Conservation (phyloP, 441 rosid genomes). For the Erodium texanum region DNA sequence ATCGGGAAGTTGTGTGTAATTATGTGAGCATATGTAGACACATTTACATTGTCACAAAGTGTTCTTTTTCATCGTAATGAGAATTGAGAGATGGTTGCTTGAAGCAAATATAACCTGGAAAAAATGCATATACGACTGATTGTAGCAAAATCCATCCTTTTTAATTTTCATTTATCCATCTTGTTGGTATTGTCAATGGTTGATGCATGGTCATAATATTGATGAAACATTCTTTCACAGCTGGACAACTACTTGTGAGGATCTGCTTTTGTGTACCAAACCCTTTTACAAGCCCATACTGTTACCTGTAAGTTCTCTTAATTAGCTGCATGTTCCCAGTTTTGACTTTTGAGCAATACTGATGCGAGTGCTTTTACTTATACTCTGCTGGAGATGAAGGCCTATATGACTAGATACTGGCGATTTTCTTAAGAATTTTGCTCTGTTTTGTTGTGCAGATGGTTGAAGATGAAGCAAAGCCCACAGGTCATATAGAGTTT, state of each 20-base stretch:
- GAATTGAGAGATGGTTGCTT: background rate
- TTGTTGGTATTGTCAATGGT: background rate
- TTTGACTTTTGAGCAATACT: slow-evolving; percentile 5
- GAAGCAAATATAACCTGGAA: background rate
- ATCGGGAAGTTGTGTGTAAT: background rate
- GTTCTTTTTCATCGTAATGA: too few species aligned
- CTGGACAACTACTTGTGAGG: slow-evolving; percentile 49
- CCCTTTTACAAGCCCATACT: slow-evolving; percentile 24
- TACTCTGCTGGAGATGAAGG: slow-evolving; percentile 46
- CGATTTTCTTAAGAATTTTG: slow-evolving; percentile 8
- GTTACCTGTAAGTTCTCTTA: slow-evolving; percentile 33
- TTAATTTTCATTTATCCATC: too few species aligned
- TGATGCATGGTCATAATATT: background rate
- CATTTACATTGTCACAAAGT: background rate
- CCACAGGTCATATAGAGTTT: slow-evolving; percentile 3
- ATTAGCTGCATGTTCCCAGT: background rate
- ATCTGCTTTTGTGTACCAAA: slow-evolving; percentile 33
- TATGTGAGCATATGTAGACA: background rate
- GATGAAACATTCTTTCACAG: slow-evolving; percentile 26
- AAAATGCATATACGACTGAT: background rate
- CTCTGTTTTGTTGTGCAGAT: slow-evolving; percentile 22
- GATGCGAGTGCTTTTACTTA: slow-evolving; percentile 12
- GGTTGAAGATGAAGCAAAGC: slow-evolving; percentile 15
- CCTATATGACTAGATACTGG: slow-evolving; percentile 35
- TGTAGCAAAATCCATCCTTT: background rate